Base-by-base conservation (phyloP, 306 rosid genomes). In the Sechiopsis laciniata region DNA sequence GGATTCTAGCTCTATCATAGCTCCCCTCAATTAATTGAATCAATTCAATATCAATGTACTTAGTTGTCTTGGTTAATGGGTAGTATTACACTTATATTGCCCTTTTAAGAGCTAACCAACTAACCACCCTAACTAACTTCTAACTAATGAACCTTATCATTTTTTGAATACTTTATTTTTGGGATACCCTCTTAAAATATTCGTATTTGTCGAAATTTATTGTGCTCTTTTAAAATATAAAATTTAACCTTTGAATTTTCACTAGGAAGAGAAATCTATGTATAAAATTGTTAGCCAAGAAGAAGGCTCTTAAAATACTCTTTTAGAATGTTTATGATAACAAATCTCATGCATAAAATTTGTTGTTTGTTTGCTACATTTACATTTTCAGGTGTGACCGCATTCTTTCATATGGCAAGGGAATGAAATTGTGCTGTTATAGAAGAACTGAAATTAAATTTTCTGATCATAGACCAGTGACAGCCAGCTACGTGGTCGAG, bases 391-490 rank as follows among this genome's bases (percentile, higher is more conserved):
- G 97, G 99, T 95, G 99, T 59, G 99, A 91, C 77, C 96, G 97
- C 16, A 78, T 95, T 79, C 95, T 95, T 80, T 91, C 96, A 8
- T 81, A 79, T 17, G 99, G 99, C 19, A 90, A 86, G 70, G 96
- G 95, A 69, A 78, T 95, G 86, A 91, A 76, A 77, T 78, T 87
- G 74, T 72, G 84, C 83, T 82, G 75, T 26, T 91, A 95, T 64
- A 84, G 85, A 79, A 84, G 99, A 75, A 42, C 80, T 29, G 99
- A 90, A 67, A 79, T 84, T 10, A 90, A 81, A 77, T 46, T 90
- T 78, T 93, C 98, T 59, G 98, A 93, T 78, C 98, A 93, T 78
- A 89, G 98, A 80, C 98, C 97, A 7, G 98, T 93, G 84, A 88
- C 86, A 32, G 96, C 98, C 55, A 86, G 87, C 54, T 90, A 76